A percentile compares a stretch with the other conserved stretches of the same genome.
Conservation (phyloP, 2,329 filamentous ascomycete species). For the Xylariaceae sp. region DNA sequence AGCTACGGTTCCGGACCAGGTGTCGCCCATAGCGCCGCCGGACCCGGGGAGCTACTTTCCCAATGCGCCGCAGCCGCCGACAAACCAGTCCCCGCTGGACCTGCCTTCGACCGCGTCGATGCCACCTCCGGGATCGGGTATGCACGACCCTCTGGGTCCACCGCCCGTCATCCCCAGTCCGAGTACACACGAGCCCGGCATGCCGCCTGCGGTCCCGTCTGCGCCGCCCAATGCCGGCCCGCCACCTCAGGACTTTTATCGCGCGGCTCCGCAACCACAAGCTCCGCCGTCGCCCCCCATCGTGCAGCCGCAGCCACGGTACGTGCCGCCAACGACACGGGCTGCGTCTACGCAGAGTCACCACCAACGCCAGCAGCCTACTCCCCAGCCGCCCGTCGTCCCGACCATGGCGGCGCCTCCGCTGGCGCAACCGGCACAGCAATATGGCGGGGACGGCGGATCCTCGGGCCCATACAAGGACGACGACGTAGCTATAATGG, state of each 20-base stretch:
- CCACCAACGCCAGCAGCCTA: conserved; percentile 8
- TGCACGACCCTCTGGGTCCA: no score
- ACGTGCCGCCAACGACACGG: conserved; percentile 15
- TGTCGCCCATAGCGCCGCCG: conserved; percentile 25
- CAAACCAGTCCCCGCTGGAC: conserved; percentile 15
- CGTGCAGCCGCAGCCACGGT: conserved; percentile 12
- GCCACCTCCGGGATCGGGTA: conserved; percentile 20
- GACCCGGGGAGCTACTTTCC: conserved; percentile 23
- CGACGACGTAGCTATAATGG: conserved; percentile 64
- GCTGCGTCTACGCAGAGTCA: conserved; percentile 16
- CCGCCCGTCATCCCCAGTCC: conserved; percentile 20
- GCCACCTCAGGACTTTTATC: conserved; percentile 29
- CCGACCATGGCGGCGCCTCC: conserved; percentile 14
- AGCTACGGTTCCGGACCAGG: conserved; percentile 21
- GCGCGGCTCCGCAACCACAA: conserved; percentile 22
- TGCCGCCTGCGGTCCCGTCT: conserved; percentile 22
- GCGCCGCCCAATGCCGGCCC: conserved; percentile 20
- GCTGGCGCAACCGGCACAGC: conserved; percentile 11
- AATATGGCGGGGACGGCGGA: conserved; percentile 16
- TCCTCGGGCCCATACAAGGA: conserved; percentile 35
- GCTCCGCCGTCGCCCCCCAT: conserved; percentile 17
- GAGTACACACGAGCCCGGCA: conserved; percentile 13
- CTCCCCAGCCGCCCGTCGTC: conserved; percentile 14
- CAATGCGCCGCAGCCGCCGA: conserved; percentile 9
- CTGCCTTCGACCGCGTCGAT: conserved; percentile 23